Base-by-base conservation (phyloP, 129 eudicot species). In the Flaveria sonorensis region DNA sequence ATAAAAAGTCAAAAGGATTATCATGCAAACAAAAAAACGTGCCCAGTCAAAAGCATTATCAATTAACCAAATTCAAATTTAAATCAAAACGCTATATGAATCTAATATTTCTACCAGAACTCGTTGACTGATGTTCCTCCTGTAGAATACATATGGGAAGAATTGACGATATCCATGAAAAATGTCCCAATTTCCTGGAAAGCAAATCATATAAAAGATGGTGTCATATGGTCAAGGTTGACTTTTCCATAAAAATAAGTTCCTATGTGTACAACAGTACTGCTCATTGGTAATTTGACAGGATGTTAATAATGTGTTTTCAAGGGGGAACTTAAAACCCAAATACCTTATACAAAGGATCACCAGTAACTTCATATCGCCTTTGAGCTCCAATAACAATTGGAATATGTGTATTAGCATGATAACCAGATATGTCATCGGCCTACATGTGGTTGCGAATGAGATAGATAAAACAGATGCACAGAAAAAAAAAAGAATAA, bases 371-470 rank as follows among this genome's bases (percentile, higher is more conserved):
- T 77, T 90, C 97, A 72, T 93, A 90, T 50, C 96, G 87, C 86
- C 69, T 76, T 86, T 93, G 98, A 76, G 98, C 81, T 70, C 97
- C 98, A 70, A 93, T 61, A 71, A 93, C 98, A 43, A 93, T 70
- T 14, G 98, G 97, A 81, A 93, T 93, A 81, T 93, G 97, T 10
- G 97, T 88, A 77, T 90, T 93, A 56, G 92, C 76, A 87, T 90
- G 97, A 77, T 87, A 93, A 23, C 87, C 92, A 53, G 91, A 81
- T 83, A 93, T 85, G 62, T 88, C 89, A 85, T 93, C 97, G 28
- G 96, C 98, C 98, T 93, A 47, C 57, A 81, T 43, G 55, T 15
- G 19, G 5, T 45, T 39, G 39, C 3, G 71, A 47, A 36, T 61
- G 53, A 15, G 45, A 60, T 46, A 42, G 18, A 47, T 59, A 23